Conservation (phyloP, 1,284 basidiomycete genomes). For the Thelephora terrestris region DNA sequence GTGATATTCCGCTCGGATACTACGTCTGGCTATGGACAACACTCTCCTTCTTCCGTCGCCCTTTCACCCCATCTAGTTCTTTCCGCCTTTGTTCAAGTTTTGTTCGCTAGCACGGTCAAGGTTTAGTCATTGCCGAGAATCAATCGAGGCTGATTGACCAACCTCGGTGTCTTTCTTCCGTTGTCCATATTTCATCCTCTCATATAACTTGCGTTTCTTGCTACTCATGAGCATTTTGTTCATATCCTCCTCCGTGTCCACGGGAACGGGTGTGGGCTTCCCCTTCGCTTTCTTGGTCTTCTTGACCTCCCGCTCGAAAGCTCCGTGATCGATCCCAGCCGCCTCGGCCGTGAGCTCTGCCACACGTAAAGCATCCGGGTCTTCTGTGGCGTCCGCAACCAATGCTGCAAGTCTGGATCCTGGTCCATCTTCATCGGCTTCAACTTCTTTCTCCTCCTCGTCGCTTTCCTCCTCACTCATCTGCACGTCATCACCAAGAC, state of each 20-base stretch:
- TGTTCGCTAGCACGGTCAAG: constrained; percentile 35
- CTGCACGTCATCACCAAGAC: constrained; percentile 30
- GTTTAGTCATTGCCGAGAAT: constrained; percentile 1
- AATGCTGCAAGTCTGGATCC: constrained; percentile 32
- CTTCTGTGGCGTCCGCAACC: constrained; percentile 45
- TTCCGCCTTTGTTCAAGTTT: constrained; percentile 52
- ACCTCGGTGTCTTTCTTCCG: constrained; percentile 79
- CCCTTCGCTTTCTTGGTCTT: constrained; percentile 50
- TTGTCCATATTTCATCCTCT: constrained; percentile 88
- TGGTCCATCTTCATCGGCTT: constrained; percentile 23
- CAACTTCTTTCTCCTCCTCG: constrained; percentile 23
- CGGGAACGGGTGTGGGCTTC: constrained; percentile 23
- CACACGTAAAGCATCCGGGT: constrained; percentile 68
- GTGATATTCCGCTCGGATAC: not conserved
- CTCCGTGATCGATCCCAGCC: constrained; percentile 75
- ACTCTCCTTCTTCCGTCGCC: constrained; percentile 23
- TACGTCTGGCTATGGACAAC: not conserved
- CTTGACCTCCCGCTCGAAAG: constrained; percentile 74
- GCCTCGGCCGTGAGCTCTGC: constrained; percentile 94
- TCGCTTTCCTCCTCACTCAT: constrained; percentile 23
- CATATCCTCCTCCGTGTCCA: constrained; percentile 73
- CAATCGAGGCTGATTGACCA: constrained; percentile 20
- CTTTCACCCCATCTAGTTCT: constrained; percentile 49
- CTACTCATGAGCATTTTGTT: constrained; percentile 99
- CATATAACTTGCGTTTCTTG: constrained; percentile 92